Evolutionary conservation across 2,329 filamentous ascomycete species (phyloP).

Genomic region (Aspergillus unguis): DNA sequence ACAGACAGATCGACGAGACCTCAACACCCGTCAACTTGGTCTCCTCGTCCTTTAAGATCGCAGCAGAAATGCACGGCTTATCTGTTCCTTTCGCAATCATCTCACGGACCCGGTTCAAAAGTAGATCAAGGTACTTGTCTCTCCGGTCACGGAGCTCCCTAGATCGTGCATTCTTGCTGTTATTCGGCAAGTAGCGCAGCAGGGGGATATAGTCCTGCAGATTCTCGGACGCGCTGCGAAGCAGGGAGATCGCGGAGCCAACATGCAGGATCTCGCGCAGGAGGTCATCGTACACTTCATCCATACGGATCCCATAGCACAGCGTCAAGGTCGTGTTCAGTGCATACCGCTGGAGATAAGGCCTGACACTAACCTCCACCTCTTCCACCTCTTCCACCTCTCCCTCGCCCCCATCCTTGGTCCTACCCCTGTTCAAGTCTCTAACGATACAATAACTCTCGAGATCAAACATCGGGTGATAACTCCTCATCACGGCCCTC

Average conservation of each 20-base stretch:
- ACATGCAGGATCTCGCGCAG: slow-evolving; percentile 69
- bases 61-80: slow-evolving; percentile 62
- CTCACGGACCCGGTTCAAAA: slow-evolving; percentile 54
- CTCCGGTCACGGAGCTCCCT: slow-evolving; percentile 61
- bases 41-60: slow-evolving; percentile 63
- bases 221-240: slow-evolving; percentile 70
- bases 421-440: slow-evolving; percentile 61
- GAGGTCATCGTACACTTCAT: slow-evolving; percentile 62
- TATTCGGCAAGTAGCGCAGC: slow-evolving; percentile 57
- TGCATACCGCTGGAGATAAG: slow-evolving; percentile 68
- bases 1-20: slow-evolving; percentile 70
- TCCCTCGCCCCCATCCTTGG: slow-evolving; percentile 50
- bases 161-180: slow-evolving; percentile 55
- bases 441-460: slow-evolving; percentile 66
- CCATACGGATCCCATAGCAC: slow-evolving; percentile 71
- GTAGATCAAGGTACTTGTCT: slow-evolving; percentile 59
- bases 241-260: slow-evolving; percentile 66
- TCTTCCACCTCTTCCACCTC: too few species aligned
- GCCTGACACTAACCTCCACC: slow-evolving; percentile 61
- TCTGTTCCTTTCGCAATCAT: slow-evolving; percentile 58
- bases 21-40: slow-evolving; percentile 65
- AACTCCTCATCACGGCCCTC: slow-evolving; percentile 65
- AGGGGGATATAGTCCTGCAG: slow-evolving; percentile 74
- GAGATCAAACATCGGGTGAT: slow-evolving; percentile 73
- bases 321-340: slow-evolving; percentile 70